A percentile compares a stretch with the other conserved stretches of the same genome.
These are phyloP conservation scores for Phytophthora palmivora DNA, from an alignment of 352 stramenopile species.

Conservation along the genomic window DNA sequence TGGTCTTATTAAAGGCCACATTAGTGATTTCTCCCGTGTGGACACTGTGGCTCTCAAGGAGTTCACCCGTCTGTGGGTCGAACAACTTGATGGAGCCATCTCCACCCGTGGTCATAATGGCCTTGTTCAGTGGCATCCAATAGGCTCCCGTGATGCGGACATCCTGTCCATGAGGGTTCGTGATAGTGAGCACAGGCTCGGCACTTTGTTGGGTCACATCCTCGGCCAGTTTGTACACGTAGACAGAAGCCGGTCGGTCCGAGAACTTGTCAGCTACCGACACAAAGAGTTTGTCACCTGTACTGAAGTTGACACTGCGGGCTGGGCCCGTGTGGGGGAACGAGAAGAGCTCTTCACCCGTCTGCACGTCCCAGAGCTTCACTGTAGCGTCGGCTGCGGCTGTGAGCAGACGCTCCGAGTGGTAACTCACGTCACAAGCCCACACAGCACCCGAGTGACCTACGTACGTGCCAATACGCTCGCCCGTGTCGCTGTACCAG, in stretches of 20 bases:
- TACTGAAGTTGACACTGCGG: constrained; percentile 88
- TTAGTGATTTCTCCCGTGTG: constrained; percentile 98
- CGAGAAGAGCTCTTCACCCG: constrained; percentile 87
- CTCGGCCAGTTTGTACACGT: constrained; percentile 81
- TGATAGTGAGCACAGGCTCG: constrained; percentile 77
- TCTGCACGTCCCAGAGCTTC: constrained; percentile 93
- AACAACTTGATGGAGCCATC: constrained; percentile 87
- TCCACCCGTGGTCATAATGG: constrained; percentile 87
- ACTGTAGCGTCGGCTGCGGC: constrained; percentile 94
- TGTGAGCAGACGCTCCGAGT: constrained; percentile 95
- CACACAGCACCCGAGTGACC: constrained; percentile 97
- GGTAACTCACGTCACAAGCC: constrained; percentile 95
- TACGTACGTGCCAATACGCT: constrained; percentile 96
- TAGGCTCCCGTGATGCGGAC: constrained; percentile 83
- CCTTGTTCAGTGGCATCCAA: constrained; percentile 89
- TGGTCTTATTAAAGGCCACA: constrained; percentile 95
- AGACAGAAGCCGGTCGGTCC: constrained; percentile 78
- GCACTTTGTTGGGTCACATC: constrained; percentile 63
- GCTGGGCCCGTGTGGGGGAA: constrained; percentile 86
- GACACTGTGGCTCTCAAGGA: constrained; percentile 84
- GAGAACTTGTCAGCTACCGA: constrained; percentile 89
- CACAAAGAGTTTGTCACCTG: constrained; percentile 86
- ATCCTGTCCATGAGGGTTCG: constrained; percentile 76
- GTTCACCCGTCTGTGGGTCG: constrained; percentile 70
- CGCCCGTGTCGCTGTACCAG: constrained; percentile 97